A percentile compares a stretch with the other conserved stretches of the same genome.
phyloP scores from a whole-genome alignment of 352 stramenopile species.

The Elongisporangium anandrum region DNA sequence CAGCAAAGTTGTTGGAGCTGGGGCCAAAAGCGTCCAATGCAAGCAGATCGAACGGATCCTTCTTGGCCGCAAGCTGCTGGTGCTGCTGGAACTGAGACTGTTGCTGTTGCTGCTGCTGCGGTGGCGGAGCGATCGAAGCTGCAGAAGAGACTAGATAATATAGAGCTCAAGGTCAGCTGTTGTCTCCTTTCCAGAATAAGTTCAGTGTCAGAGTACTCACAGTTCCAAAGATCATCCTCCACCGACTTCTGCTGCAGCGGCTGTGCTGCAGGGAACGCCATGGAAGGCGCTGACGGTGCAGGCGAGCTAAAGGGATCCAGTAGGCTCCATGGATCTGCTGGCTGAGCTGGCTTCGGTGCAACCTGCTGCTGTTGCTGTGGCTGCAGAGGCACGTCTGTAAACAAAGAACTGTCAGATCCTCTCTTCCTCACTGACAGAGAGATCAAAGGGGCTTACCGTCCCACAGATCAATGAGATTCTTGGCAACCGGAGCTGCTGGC shows the following conservation, averaged over 20 bases:
- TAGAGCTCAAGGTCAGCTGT: background rate
- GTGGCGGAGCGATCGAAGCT: background rate
- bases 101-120: slow-evolving; percentile 5
- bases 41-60: background rate
- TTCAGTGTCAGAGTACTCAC: background rate
- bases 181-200: too few species aligned
- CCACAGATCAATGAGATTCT: slow-evolving; percentile 64
- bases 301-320: background rate
- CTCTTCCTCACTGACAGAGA: background rate
- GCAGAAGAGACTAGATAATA: background rate
- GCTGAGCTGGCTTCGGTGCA: slow-evolving; percentile 5
- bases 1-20: background rate
- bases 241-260: background rate
- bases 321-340: background rate
- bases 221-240: background rate
- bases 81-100: too few species aligned
- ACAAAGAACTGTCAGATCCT: background rate
- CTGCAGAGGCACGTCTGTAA: background rate
- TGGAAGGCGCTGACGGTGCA: background rate
- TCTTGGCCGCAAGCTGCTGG: slow-evolving; percentile 1
- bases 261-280: background rate
- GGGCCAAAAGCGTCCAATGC: background rate
- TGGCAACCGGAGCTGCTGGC: slow-evolving; percentile 12
- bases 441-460: slow-evolving; percentile 26
- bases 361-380: background rate